A percentile compares a stretch with the other conserved stretches of the same genome.
These are phyloP conservation scores for Cryptococcus sp. DNA, from an alignment of 1,284 basidiomycete genomes.

Conservation along the genomic window DNA sequence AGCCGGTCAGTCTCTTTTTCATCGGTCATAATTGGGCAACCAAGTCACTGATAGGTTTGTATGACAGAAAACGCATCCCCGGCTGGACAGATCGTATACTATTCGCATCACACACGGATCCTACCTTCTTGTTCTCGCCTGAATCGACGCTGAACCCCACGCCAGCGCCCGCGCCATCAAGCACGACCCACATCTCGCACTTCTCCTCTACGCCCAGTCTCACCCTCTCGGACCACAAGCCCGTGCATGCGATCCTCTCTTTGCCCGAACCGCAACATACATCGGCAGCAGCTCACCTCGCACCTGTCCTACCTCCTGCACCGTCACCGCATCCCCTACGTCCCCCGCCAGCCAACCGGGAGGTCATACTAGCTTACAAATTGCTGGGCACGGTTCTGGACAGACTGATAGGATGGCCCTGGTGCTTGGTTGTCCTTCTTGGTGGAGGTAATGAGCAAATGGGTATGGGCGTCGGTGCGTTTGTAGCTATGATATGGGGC, in stretches of 20 bases:
- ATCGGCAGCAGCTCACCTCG: slow-evolving; percentile 31
- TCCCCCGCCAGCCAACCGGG: slow-evolving; percentile 28
- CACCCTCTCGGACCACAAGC: slow-evolving; percentile 54
- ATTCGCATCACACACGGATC: slow-evolving; percentile 76
- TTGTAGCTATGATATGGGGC: slow-evolving; percentile 48
- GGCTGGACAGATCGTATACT: slow-evolving; percentile 95
- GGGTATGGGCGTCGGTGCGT: slow-evolving; percentile 45
- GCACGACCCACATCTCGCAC: slow-evolving; percentile 40
- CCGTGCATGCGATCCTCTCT: slow-evolving; percentile 47
- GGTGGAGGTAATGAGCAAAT: slow-evolving; percentile 44
- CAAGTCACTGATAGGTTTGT: background rate
- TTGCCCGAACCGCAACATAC: slow-evolving; percentile 37
- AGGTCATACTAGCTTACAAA: slow-evolving; percentile 30
- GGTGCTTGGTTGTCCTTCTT: slow-evolving; percentile 43
- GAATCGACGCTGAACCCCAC: slow-evolving; percentile 19
- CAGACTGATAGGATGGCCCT: slow-evolving; percentile 44
- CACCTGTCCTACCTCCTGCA: slow-evolving; percentile 34
- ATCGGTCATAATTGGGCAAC: no score
- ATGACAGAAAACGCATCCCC: slow-evolving; percentile 67
- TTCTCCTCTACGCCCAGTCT: slow-evolving; percentile 45
- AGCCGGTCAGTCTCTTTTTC: slow-evolving; percentile 58
- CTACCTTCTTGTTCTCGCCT: slow-evolving; percentile 28
- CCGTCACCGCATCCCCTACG: slow-evolving; percentile 32
- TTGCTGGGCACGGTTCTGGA: slow-evolving; percentile 39
- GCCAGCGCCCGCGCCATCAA: slow-evolving; percentile 13